Conservation (phyloP, 2,329 filamentous ascomycete genomes). For the Catunica adiposa region DNA sequence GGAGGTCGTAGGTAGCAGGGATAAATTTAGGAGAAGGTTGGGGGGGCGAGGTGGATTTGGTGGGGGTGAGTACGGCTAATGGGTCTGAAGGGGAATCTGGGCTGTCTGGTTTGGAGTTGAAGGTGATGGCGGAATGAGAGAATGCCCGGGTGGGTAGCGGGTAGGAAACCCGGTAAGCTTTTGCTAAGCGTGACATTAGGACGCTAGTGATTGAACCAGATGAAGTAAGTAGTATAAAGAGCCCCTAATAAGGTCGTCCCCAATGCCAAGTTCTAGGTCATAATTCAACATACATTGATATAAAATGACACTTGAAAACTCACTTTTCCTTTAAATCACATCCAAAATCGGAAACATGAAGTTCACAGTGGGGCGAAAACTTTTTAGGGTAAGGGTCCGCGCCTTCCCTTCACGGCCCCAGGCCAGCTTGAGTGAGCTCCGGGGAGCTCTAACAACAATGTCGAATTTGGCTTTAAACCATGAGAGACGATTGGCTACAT, state of each 20-base stretch:
- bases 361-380: neutral
- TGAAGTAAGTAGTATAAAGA: too few relatives aligned
- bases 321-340: neutral
- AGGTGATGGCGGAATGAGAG: neutral
- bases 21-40: neutral
- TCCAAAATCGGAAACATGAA: neutral
- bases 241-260: too few relatives aligned
- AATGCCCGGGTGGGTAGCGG: neutral
- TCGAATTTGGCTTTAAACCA: too few relatives aligned
- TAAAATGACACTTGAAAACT: neutral
- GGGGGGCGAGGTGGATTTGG: neutral
- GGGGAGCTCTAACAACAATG: too few relatives aligned
- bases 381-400: neutral
- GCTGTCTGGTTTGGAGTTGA: neutral
- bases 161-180: neutral
- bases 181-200: neutral
- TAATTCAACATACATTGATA: neutral
- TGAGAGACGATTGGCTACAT: too few relatives aligned
- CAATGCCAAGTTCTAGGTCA: neutral
- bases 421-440: neutral
- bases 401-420: neutral
- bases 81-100: neutral
- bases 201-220: too few relatives aligned
- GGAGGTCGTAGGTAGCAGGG: slow-evolving; percentile 7
- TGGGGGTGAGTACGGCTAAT: neutral